Evolutionary conservation across 2,329 filamentous ascomycete genomes (phyloP), one percentile per base, ranked within the genome.

Genomic region (Epichloe coenophiala): DNA sequence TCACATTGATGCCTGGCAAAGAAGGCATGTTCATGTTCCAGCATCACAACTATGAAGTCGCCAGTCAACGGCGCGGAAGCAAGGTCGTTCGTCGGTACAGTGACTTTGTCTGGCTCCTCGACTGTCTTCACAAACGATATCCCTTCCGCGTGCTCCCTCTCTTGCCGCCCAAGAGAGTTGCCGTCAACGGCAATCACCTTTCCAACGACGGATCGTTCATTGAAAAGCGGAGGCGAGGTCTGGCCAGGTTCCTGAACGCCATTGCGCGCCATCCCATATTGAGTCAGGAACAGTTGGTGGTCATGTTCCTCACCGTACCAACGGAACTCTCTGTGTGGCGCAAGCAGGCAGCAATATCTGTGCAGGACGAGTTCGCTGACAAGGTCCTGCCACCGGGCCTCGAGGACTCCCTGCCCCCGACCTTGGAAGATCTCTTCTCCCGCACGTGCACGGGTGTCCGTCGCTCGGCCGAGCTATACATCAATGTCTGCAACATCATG

Each of bases 11-110:
- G 62, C 88, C 89, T 0, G 93, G 96, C 69, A 98, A 97, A 68
- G 93, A 98, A 68, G 93, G 93, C 54, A 80, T 97, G 65, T 97
- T 98, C 68, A 79, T 98, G 76, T 98, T 98, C 63, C 93, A 97
- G 66, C 93, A 98, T 66, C 88, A 94, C 66, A 98, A 97, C 67
- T 98, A 98, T 69, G 90, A 98, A 64, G 88, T 98, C 35, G 78
- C 86, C 37, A 94, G 87, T 58, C 72, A 83, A 31, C 78, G 89
- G 40, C 78, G 89, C 54, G 87, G 83, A 37, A 95, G 86, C 72
- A 95, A 94, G 59, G 93, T 98, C 23, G 81, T 97, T 45, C 80
- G 93, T 56, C 78, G 93, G 61, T 98, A 97, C 69, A 97, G 91
- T 63, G 93, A 98, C 67, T 98, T 98, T 69, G 91, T 97, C 31